Conservation (phyloP, 352 stramenopile genomes). For the Phytopythium helicoides region DNA sequence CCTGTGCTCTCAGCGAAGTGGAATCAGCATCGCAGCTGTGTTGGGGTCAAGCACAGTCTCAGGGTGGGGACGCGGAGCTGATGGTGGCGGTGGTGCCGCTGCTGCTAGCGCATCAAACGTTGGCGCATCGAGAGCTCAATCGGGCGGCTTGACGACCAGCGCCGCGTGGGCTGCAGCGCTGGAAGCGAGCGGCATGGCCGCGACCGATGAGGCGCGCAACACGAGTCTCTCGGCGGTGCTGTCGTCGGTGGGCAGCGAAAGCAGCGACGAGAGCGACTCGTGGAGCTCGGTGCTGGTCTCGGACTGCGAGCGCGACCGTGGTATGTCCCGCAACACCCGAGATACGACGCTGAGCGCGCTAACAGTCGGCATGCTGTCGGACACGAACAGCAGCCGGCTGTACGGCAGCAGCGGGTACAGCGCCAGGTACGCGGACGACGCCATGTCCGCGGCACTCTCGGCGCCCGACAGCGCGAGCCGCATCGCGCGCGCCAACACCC, state of each 20-base stretch:
- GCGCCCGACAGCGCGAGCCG: not conserved
- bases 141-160: not conserved
- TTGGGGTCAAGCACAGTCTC: conserved; percentile 6
- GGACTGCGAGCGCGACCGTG: conserved; percentile 36
- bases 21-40: conserved; percentile 11
- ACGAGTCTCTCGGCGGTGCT: conserved; percentile 30
- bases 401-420: conserved; percentile 5
- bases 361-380: conserved; percentile 41
- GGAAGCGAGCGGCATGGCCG: conserved; percentile 11
- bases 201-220: conserved; percentile 16
- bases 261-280: conserved; percentile 45
- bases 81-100: conserved; percentile 8
- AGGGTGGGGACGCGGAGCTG: not conserved
- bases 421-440: conserved; percentile 1
- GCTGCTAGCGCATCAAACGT: conserved; percentile 8
- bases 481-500: not conserved
- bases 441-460: not conserved
- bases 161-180: conserved; percentile 6
- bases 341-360: conserved; percentile 68
- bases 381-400: conserved; percentile 22
- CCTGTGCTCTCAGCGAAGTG: conserved; percentile 11
- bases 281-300: conserved; percentile 80
- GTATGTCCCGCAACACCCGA: conserved; percentile 54
- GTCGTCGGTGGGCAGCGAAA: conserved; percentile 44
- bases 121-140: not conserved